Percentiles rank a stretch among this genome's conserved stretches.
Evolutionary conservation across 345 rosid species (phyloP).

Genomic region (Erodium maritimum): DNA sequence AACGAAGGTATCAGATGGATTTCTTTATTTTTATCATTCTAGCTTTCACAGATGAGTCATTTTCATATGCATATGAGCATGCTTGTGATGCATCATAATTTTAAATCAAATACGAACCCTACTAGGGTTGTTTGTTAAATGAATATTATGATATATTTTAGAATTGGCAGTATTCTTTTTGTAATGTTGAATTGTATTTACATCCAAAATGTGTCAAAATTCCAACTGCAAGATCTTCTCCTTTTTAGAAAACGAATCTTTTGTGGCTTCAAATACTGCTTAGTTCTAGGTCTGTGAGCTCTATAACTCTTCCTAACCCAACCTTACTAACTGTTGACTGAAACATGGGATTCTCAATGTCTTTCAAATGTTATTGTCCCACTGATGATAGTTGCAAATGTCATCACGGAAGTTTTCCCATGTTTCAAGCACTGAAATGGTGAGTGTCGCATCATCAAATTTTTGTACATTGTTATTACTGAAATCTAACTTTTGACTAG

Average conservation of each 20-base stretch:
- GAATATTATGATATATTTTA: too few species aligned
- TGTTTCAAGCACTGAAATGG: too few species aligned
- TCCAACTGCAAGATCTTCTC: not conserved
- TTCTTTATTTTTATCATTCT: not conserved
- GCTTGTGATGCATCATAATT: too few species aligned
- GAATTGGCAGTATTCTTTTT: not conserved
- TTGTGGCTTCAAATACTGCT: not conserved
- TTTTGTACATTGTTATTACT: not conserved
- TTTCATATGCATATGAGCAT: too few species aligned
- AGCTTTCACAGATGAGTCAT: conserved; percentile 5
- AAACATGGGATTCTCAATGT: not conserved
- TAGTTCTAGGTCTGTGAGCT: not conserved
- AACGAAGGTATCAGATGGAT: conserved; percentile 1
- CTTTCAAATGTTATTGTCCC: not conserved
- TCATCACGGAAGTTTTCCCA: too few species aligned
- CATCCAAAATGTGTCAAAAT: not conserved
- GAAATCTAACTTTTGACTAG: not conserved
- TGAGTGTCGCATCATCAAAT: not conserved
- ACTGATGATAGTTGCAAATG: not conserved
- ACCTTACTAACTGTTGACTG: not conserved
- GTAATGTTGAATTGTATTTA: not conserved
- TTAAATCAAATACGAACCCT: too few species aligned
- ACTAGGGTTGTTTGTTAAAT: too few species aligned
- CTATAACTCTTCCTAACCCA: not conserved
- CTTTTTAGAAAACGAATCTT: too few species aligned